Base-by-base conservation (phyloP, 768 basidiomycete species). In the Suillus paluster region DNA sequence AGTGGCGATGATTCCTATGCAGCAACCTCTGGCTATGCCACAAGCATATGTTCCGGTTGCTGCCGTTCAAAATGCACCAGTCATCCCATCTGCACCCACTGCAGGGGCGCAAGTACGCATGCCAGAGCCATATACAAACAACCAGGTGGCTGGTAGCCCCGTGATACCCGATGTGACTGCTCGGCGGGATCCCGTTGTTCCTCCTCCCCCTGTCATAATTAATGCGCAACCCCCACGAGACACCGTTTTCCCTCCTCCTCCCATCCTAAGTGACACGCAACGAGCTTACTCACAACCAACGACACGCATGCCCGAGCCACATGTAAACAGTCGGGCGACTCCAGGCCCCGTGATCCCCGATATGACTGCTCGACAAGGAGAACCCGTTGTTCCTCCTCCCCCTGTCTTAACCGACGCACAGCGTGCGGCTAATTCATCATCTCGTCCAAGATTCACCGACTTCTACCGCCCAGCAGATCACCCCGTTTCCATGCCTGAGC, bases 21-120 rank as follows among this genome's bases (percentile, higher is more conserved):
- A 75, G n/a, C 73, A 75, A 36, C 74, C 72, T 11, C 5, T 75
- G 25, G 45, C 67, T 30, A 70, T 73, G 70, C 70, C 72, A 7
- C 72, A 73, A 39, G 8, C 50, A 3, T 75, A 74, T 21, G 19
- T 70, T 15, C 74, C 72, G 12, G 65, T 75, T 53, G 61, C 65
- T n/a, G n/a, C 62, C 25, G 70, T 67, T 57, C 73, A 54, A 53
- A 63, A 62, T 0, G 34, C 64, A 27, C 72, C 66, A 42, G 62
- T 65, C 2, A 42, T 68, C 10, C 69, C 27, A 19, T 44, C 61
- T 8, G n/a, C n/a, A 58, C 53, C 62, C 1, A 44, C 66, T 7
- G 19, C 50, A 45, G 65, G 59, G 12, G 25, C 33, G 6, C 58
- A 53, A 4, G 54, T 63, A 52, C 23, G 49, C 12, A 59, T 63